A percentile compares a stretch with the other conserved stretches of the same genome.
Evolutionary conservation across 2,329 filamentous ascomycete genomes (phyloP).

Genomic region (Aschersonia sp.): DNA sequence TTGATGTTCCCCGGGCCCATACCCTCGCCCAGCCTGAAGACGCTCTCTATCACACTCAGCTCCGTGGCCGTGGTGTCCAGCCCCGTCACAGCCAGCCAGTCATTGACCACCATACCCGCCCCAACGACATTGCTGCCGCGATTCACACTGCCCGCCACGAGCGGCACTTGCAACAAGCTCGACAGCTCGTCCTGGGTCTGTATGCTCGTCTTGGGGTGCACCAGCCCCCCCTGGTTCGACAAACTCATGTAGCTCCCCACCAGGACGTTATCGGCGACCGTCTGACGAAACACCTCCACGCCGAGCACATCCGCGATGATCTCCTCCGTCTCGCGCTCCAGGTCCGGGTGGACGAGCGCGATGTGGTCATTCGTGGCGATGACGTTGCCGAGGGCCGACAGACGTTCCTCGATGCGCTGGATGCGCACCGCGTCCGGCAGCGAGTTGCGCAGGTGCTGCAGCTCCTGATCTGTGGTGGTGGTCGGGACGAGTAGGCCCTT

Average conservation of each 20-base stretch:
- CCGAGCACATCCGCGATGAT: conserved; percentile 91
- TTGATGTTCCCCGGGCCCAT: conserved; percentile 66
- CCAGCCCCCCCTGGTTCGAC: conserved; percentile 89
- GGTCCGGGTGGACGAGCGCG: conserved; percentile 86
- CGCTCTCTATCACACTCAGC: conserved; percentile 87
- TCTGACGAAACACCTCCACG: conserved; percentile 85
- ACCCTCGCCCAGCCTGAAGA: conserved; percentile 88
- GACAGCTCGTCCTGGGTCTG: conserved; percentile 97
- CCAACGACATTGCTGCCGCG: conserved; percentile 90
- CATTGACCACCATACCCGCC: conserved; percentile 48
- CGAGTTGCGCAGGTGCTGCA: conserved; percentile 91
- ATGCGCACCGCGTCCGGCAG: conserved; percentile 87
- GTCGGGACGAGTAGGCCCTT: conserved; percentile 95
- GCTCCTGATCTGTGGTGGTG: conserved; percentile 91
- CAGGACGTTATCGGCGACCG: conserved; percentile 91
- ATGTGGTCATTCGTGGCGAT: conserved; percentile 96
- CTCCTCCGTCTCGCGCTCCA: conserved; percentile 96
- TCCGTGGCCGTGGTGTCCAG: conserved; percentile 95
- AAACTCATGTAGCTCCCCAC: conserved; percentile 95
- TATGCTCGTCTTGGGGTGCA: conserved; percentile 93
- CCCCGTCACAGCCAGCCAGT: conserved; percentile 92
- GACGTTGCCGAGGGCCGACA: conserved; percentile 92
- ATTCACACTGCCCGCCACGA: conserved; percentile 90
- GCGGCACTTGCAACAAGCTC: conserved; percentile 82
- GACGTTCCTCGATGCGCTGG: conserved; percentile 91